Evolutionary conservation across 352 stramenopile genomes (phyloP).

Genomic region (Pythium scleroteichum): DNA sequence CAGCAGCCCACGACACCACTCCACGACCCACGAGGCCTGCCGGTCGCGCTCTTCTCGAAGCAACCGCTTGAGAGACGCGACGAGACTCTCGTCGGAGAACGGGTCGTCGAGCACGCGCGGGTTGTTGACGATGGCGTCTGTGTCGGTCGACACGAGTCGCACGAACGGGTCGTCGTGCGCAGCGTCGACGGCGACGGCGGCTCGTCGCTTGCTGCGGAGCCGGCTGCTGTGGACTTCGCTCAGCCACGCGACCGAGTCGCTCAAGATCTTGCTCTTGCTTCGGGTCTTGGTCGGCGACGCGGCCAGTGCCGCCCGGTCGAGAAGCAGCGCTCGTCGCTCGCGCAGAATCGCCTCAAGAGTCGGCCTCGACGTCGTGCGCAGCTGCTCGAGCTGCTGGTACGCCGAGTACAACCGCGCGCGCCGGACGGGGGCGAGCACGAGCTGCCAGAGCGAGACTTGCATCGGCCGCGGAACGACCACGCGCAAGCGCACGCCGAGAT

Average conservation of each 20-base stretch:
- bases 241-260: neutral
- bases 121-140: neutral
- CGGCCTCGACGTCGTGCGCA: no score
- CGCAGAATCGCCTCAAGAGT: no score
- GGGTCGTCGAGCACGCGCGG: conserved; percentile 17
- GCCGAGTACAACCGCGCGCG: conserved; percentile 36
- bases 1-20: neutral
- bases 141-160: neutral
- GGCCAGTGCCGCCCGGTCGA: no score
- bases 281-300: no score
- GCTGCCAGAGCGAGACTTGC: conserved; percentile 41
- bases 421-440: conserved; percentile 42
- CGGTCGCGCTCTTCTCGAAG: conserved; percentile 12
- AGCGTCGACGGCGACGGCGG: conserved; percentile 3
- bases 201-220: conserved; percentile 10
- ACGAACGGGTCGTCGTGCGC: conserved; percentile 7
- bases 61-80: conserved; percentile 20
- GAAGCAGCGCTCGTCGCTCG: no score
- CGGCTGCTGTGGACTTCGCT: no score
- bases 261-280: no score
- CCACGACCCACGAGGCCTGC: neutral
- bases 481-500: conserved; percentile 32
- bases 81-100: conserved; percentile 31
- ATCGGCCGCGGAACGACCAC: conserved; percentile 26
- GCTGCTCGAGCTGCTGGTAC: conserved; percentile 19